Base-by-base conservation (phyloP, 2,329 filamentous ascomycete species). In the Paracoccidioides brasiliensis region DNA sequence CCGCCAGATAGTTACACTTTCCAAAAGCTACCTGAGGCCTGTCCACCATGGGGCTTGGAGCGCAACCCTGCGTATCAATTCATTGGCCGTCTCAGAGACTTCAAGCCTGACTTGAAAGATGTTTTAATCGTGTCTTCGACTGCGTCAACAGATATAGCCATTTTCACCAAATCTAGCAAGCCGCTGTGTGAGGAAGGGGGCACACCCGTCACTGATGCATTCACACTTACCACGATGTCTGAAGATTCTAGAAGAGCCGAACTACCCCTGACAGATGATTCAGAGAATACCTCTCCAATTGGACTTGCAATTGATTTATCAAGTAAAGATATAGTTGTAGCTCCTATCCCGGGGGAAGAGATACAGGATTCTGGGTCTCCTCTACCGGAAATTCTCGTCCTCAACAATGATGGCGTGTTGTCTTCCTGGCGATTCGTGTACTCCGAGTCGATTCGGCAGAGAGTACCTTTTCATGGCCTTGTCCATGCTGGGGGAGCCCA, bases 371-470 rank as follows among this genome's bases (percentile, higher is more conserved):
- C 90, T 4, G 79, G 84, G 0, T 83, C 82, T 0, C 91, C 93
- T 10, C 72, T 97, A 7, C 93, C 93, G 5, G 88, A 84, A 9
- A 76, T 95, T 44, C 85, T 93, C 78, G 79, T 89, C 35, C 75
- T 98, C 14, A 97, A 94, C 58, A 85, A 95, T 61, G 88, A 96
- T 64, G 93, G 93, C 60, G 74, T 95, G 8, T 75, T 98, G 14
- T 83, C 82, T 48, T 80, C 83, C 10, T 98, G 91, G 90, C 96
- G 91, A 88, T 73, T 97, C 45, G 80, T 97, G 22, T 96, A 96
- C 71, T 82, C 86, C 40, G 89, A 94, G 44, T 90, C 91, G 1
- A 83, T 98, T 58, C 81, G 84, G 57, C 76, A 84, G 62, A 84
- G 84, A 3, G 82, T 81, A 5, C 80, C 81, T 0, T 97, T 90